These are phyloP conservation scores for Platismatia glauca DNA, from an alignment of 495 filamentous ascomycete species.

Conservation along the genomic window DNA sequence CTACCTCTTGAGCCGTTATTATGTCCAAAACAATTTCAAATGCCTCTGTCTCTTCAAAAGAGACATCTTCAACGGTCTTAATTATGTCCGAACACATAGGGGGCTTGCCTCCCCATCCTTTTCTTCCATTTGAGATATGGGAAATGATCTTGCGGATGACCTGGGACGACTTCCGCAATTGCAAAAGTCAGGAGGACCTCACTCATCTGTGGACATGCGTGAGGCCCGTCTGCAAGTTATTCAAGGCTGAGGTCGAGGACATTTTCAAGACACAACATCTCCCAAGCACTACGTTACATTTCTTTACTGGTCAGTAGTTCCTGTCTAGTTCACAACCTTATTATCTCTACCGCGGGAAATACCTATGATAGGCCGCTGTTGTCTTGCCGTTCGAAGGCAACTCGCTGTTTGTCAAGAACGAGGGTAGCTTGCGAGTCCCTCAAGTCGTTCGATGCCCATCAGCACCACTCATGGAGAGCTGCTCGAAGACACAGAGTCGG, in stretches of 20 bases:
- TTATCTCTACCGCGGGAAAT: background rate
- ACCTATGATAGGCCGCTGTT: background rate
- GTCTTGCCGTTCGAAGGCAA: background rate
- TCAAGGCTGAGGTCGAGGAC: background rate
- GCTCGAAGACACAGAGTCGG: background rate
- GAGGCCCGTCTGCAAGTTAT: background rate
- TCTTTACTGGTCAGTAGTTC: background rate
- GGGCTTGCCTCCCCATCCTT: background rate
- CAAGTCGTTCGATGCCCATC: background rate
- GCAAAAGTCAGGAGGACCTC: conserved; percentile 2
- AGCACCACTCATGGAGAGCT: background rate
- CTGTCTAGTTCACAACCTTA: background rate
- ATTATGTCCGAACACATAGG: background rate
- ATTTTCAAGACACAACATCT: background rate
- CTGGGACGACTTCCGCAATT: background rate
- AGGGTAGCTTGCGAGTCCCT: no score
- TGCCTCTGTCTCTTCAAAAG: background rate
- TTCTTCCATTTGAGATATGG: background rate
- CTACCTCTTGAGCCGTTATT: no score
- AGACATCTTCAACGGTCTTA: background rate
- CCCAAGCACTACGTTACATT: background rate
- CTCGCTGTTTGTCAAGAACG: background rate
- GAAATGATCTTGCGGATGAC: background rate
- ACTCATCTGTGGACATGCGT: background rate
- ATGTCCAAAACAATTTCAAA: background rate